Percentiles rank a stretch among this genome's conserved stretches.
These are phyloP conservation scores for Aspergillus quadricinctus DNA, from an alignment of 2,329 filamentous ascomycete species.

Conservation along the genomic window DNA sequence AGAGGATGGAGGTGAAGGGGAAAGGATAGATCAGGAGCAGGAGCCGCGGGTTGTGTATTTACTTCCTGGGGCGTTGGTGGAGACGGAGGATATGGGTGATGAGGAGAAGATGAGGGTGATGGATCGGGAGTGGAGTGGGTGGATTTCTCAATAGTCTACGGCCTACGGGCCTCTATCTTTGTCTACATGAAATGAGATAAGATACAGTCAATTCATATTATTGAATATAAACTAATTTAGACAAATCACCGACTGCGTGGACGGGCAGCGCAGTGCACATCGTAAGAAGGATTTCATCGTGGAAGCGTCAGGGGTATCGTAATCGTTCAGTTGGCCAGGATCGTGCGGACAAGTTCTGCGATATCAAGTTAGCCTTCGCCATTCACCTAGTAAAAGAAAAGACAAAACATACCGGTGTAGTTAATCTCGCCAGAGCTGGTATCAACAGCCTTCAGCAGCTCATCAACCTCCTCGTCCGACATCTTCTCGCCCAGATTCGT, in stretches of 20 bases:
- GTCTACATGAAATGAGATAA: no score
- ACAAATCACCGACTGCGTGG: background rate
- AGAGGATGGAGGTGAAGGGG: background rate
- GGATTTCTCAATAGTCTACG: constrained; percentile 14
- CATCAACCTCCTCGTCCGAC: constrained; percentile 97
- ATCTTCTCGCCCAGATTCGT: constrained; percentile 99
- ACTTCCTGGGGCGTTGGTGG: constrained; percentile 55
- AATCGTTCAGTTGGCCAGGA: constrained; percentile 68
- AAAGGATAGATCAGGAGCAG: constrained; percentile 11
- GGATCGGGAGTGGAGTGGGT: constrained; percentile 34
- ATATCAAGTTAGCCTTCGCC: background rate
- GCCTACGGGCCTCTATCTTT: background rate
- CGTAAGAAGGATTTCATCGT: background rate
- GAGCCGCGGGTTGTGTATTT: constrained; percentile 53
- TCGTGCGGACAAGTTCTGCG: constrained; percentile 76
- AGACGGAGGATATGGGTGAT: constrained; percentile 52
- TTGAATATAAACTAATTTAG: background rate
- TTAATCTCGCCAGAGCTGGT: constrained; percentile 95
- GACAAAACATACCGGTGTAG: constrained; percentile 70
- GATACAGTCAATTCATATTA: no score
- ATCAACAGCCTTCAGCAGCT: constrained; percentile 96
- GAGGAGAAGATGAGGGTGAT: constrained; percentile 27
- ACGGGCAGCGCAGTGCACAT: background rate
- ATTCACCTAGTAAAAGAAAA: background rate
- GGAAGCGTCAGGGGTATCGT: constrained; percentile 23